These are phyloP conservation scores for Hypoxylon fragiforme DNA, from an alignment of 495 filamentous ascomycete genomes.

Conservation along the genomic window DNA sequence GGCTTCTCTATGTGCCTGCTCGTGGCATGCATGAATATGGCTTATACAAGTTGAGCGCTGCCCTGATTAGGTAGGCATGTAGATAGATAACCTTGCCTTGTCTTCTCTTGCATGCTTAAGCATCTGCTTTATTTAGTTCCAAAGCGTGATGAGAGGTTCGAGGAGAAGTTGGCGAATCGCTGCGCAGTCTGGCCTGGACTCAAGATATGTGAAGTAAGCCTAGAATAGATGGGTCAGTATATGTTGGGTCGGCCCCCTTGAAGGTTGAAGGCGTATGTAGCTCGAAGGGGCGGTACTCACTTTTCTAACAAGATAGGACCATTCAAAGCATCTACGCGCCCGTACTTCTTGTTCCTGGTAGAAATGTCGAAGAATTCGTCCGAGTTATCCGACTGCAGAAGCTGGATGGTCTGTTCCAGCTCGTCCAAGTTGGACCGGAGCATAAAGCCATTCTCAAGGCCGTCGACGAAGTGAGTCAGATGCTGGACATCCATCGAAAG, in stretches of 20 bases:
- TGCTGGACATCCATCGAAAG: constrained; percentile 82
- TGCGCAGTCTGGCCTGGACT: constrained; percentile 58
- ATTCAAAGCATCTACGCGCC: constrained; percentile 85
- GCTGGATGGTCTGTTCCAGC: constrained; percentile 80
- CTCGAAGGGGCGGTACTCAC: constrained; percentile 48
- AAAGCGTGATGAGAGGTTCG: constrained; percentile 71
- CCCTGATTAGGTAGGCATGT: too few relatives aligned
- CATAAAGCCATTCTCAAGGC: constrained; percentile 74
- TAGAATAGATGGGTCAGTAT: too few relatives aligned
- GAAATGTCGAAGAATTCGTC: constrained; percentile 94
- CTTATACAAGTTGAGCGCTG: background rate
- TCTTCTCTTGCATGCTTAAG: too few relatives aligned
- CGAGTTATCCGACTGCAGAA: constrained; percentile 85
- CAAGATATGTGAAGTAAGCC: constrained; percentile 66
- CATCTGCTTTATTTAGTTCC: constrained; percentile 68
- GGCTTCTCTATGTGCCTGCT: background rate
- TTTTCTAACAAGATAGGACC: constrained; percentile 88
- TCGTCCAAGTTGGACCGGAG: constrained; percentile 87
- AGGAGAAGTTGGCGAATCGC: constrained; percentile 67
- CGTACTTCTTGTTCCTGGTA: constrained; percentile 86
- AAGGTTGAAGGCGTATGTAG: too few relatives aligned
- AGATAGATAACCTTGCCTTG: too few relatives aligned
- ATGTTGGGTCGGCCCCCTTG: too few relatives aligned
- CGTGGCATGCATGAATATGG: background rate
- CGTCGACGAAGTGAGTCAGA: constrained; percentile 81